A percentile compares a stretch with the other conserved stretches of the same genome.
phyloP scores from a whole-genome alignment of 2,329 filamentous ascomycete species.

The Dactylonectria estremocensis region DNA sequence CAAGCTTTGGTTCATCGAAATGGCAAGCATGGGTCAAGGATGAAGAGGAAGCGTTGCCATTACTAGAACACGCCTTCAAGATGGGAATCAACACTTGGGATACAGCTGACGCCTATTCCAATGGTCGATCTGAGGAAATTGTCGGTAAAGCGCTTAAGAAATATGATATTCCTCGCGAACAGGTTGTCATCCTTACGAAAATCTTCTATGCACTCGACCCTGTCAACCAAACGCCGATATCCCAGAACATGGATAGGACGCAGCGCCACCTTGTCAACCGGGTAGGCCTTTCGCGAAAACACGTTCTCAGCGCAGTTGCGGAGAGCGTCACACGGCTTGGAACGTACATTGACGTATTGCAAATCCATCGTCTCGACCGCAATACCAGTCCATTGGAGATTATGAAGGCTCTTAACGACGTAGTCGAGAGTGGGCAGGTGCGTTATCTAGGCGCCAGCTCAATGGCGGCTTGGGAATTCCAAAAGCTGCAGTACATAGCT shows the following conservation, averaged over 20 bases:
- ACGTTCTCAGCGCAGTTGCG: conserved; percentile 77
- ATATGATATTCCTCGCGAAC: not conserved
- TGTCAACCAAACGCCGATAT: too few species aligned
- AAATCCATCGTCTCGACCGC: conserved; percentile 65
- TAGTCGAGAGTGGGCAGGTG: conserved; percentile 12
- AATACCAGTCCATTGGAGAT: conserved; percentile 53
- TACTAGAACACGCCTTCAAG: not conserved
- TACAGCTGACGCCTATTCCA: not conserved
- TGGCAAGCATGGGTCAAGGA: not conserved
- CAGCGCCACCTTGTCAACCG: conserved; percentile 47
- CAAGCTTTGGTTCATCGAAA: not conserved
- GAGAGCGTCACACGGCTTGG: conserved; percentile 69
- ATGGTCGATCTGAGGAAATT: not conserved
- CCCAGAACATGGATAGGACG: too few species aligned
- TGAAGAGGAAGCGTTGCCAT: not conserved
- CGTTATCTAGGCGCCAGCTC: conserved; percentile 60
- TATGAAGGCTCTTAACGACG: conserved; percentile 14
- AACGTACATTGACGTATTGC: conserved; percentile 73
- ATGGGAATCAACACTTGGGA: not conserved
- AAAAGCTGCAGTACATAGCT: conserved; percentile 66
- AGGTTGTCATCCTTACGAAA: not conserved
- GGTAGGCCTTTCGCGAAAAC: conserved; percentile 72
- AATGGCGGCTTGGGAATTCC: conserved; percentile 67
- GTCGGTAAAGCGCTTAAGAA: not conserved
- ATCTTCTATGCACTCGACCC: too few species aligned